Base-by-base conservation (phyloP, 2,329 filamentous ascomycete genomes). In the Cordyceps cicadae region DNA sequence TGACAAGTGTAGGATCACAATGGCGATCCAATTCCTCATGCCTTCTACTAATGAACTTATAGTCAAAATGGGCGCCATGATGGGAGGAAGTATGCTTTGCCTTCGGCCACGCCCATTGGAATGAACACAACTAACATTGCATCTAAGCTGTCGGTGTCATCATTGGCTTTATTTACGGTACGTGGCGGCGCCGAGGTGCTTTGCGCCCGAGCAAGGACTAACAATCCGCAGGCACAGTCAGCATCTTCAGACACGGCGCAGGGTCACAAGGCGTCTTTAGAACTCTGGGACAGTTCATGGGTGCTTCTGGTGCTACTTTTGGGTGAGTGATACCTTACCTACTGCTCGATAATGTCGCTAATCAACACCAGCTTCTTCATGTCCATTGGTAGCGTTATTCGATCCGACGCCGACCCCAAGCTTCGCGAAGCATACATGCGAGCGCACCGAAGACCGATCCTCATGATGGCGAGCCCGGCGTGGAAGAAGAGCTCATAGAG, bases 21-120 rank as follows among this genome's bases (percentile, higher is more conserved):
- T 12, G 5, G 32, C n/a, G 17, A 34, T 45, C n/a, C 56, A 37
- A 24, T n/a, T 53, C 39, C 8, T 34, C 6, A 4, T 68, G 48
- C 9, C 29, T 62, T 62, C 62, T 67, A 59, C 67, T 56, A 57
- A 62, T 54, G 11, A 58, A 55, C 19, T 43, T 55, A 68, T 73
- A 96, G 92, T 92, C 75, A 97, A 96, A 81, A 97, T 97, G 92
- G 94, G 94, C 68, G 92, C 89, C 64, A 87, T 99, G 87, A 97
- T 97, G 92, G 94, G 94, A 68, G 90, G 92, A 74, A 95, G 93
- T 97, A 89, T 70, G 92, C 84, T 57, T 32, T 24, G 17, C 17
- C 60, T n/a, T 26, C 24, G 32, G 34, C 17, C 15, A 19, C 3
- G 55, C 45, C 9, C 1, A 21, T n/a, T 46, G 5, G 15, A n/a